These are phyloP conservation scores for Alternaria brassicae DNA, from an alignment of 2,329 filamentous ascomycete genomes.

Conservation along the genomic window DNA sequence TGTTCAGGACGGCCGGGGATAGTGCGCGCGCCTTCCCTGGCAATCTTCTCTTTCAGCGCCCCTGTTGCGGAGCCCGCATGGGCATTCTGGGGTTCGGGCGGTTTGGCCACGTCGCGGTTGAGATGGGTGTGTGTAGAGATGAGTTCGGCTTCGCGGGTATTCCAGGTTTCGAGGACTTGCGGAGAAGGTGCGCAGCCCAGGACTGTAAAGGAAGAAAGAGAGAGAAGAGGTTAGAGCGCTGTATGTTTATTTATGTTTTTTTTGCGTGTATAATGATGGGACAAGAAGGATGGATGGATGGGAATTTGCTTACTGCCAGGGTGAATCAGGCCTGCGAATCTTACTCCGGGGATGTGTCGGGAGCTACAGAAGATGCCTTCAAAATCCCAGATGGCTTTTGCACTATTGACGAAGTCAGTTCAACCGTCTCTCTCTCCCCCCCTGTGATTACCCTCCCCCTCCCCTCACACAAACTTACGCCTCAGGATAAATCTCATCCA, in stretches of 20 bases:
- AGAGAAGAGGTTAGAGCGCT: background rate
- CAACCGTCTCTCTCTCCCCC: background rate
- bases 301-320: slow-evolving; percentile 65
- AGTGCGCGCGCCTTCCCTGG: slow-evolving; percentile 79
- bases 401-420: slow-evolving; percentile 53
- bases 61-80: slow-evolving; percentile 73
- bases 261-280: too few species aligned
- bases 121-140: slow-evolving; percentile 68
- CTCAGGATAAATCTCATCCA: slow-evolving; percentile 85
- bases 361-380: slow-evolving; percentile 83
- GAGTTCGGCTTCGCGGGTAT: slow-evolving; percentile 79
- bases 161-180: slow-evolving; percentile 82
- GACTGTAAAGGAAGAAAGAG: background rate
- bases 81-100: slow-evolving; percentile 73
- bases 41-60: slow-evolving; percentile 70
- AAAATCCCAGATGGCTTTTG: slow-evolving; percentile 79
- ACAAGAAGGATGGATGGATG: too few species aligned
- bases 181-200: slow-evolving; percentile 80
- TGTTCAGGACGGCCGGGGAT: slow-evolving; percentile 85
- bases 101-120: slow-evolving; percentile 75
- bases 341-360: slow-evolving; percentile 75
- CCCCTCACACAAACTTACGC: slow-evolving; percentile 61
- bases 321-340: slow-evolving; percentile 88
- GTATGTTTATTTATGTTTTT: too few species aligned
- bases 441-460: background rate